These are phyloP conservation scores for Fonsecaea monophora DNA, from an alignment of 2,329 filamentous ascomycete genomes.

Conservation along the genomic window DNA sequence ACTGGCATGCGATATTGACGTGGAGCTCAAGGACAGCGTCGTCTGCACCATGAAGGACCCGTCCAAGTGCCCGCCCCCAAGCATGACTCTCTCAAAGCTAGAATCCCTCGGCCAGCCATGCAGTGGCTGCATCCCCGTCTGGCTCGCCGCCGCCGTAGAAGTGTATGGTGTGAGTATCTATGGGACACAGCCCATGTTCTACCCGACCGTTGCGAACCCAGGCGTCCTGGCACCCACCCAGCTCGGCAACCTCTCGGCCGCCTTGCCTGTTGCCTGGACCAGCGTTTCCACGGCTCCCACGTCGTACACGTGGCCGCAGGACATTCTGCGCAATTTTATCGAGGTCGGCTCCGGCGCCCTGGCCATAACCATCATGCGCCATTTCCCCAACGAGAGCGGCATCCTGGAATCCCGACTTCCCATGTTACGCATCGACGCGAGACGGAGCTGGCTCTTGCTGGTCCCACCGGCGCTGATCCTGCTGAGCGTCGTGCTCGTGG, in stretches of 20 bases:
- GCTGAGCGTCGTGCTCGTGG: not conserved
- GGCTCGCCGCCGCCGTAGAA: constrained; percentile 2
- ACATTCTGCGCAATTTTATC: constrained; percentile 6
- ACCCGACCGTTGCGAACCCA: constrained; percentile 2
- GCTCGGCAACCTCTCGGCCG: not conserved
- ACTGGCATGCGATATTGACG: constrained; percentile 6
- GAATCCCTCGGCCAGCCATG: not conserved
- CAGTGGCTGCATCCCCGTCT: constrained; percentile 6
- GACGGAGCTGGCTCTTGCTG: constrained; percentile 4
- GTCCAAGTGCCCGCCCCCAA: constrained; percentile 6
- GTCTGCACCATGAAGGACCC: constrained; percentile 6
- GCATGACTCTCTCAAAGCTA: not conserved
- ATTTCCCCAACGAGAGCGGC: constrained; percentile 11
- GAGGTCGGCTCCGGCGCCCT: constrained; percentile 8
- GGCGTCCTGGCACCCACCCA: not conserved
- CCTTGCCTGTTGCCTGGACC: not conserved
- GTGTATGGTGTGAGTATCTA: constrained; percentile 4
- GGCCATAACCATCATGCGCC: constrained; percentile 7
- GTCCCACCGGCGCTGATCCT: not conserved
- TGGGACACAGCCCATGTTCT: constrained; percentile 8
- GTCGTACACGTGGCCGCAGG: not conserved
- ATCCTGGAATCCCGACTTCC: not conserved
- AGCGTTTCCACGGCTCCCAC: constrained; percentile 1
- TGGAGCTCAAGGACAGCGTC: constrained; percentile 8
- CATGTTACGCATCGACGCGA: not conserved